A percentile compares a stretch with the other conserved stretches of the same genome.
phyloP scores from a whole-genome alignment of 768 basidiomycete species.

The Serpula lacrymans region DNA sequence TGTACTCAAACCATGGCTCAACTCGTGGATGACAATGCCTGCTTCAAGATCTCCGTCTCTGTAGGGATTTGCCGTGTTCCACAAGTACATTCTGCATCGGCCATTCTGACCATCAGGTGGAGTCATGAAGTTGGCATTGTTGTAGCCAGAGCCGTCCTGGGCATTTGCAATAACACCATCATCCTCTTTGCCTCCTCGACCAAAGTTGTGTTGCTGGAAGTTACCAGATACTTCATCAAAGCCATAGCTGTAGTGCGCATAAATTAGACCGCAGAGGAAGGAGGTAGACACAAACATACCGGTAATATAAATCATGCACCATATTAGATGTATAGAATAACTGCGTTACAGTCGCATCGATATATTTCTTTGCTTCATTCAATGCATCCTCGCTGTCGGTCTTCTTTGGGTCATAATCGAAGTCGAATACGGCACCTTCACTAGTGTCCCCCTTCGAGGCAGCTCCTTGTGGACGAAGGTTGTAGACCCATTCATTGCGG shows the following conservation, averaged over 20 bases:
- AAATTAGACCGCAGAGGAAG: not conserved
- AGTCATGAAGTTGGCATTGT: conserved; percentile 91
- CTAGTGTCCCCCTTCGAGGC: not conserved
- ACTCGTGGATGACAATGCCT: conserved; percentile 93
- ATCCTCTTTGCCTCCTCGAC: conserved; percentile 77
- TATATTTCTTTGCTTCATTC: conserved; percentile 76
- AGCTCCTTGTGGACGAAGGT: conserved; percentile 71
- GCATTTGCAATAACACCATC: conserved; percentile 95
- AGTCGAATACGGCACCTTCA: conserved; percentile 37
- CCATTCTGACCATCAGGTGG: conserved; percentile 80
- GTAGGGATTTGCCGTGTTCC: conserved; percentile 89
- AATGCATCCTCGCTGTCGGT: conserved; percentile 44
- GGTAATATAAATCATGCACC: conserved; percentile 80
- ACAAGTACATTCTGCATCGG: conserved; percentile 94
- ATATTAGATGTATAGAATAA: conserved; percentile 85
- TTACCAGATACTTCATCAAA: conserved; percentile 92
- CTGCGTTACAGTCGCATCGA: conserved; percentile 84
- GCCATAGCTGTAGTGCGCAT: conserved; percentile 55
- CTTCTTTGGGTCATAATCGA: conserved; percentile 65
- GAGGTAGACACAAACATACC: conserved; percentile 28
- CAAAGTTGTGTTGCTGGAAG: conserved; percentile 99
- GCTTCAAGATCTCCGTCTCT: conserved; percentile 95
- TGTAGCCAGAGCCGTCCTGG: conserved; percentile 91
- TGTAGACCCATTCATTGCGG: conserved; percentile 57
- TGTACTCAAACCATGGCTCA: conserved; percentile 87